Evolutionary conservation across 768 basidiomycete genomes (phyloP), one percentile per base, ranked within the genome.

Genomic region (Holtermanniella nyarrowii): DNA sequence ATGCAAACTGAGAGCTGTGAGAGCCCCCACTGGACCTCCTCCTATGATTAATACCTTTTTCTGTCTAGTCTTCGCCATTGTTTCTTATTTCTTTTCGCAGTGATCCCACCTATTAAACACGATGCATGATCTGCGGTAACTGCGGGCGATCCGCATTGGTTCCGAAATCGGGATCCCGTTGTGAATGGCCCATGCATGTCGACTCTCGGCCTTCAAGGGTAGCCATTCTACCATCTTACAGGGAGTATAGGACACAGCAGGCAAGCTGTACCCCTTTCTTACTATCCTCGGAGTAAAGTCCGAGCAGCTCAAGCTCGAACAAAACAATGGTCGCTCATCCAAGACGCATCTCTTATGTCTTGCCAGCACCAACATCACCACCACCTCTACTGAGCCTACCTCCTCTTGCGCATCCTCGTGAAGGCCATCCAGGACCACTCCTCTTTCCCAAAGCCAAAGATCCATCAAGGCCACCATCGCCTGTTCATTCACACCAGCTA

Each of bases 21-120:
- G 83, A 68, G 89, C 90, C 21, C 93, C 93, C 14, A 99, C 93
- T 5, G 93, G 91, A 0, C 93, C 93, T 49, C 84, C 91, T 39
- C 93, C 93, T 21, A 75, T 70, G 27, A 77, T 57, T 20, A 73
- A 53, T 4, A 61, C 72, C 55, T 67, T 69, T 37, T 67, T 42
- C 5, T 47, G 55, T 54, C 65, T 46, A 10, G 46, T 20, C 16
- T 7, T 16, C 16, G 16, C 31, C 31, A 37, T 37, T n/a, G n/a
- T n/a, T n/a, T n/a, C n/a, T n/a, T n/a, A n/a, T n/a, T n/a, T n/a
- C n/a, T n/a, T n/a, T n/a, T n/a, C n/a, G n/a, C n/a, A n/a, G n/a
- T n/a, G n/a, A n/a, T n/a, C n/a, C n/a, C n/a, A n/a, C n/a, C n/a
- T n/a, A n/a, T n/a, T n/a, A n/a, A n/a, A n/a, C n/a, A n/a, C n/a